Percentiles rank a stretch among this genome's conserved stretches.
Evolutionary conservation across 495 filamentous ascomycete species (phyloP).

Genomic region (Xylaria acuta): DNA sequence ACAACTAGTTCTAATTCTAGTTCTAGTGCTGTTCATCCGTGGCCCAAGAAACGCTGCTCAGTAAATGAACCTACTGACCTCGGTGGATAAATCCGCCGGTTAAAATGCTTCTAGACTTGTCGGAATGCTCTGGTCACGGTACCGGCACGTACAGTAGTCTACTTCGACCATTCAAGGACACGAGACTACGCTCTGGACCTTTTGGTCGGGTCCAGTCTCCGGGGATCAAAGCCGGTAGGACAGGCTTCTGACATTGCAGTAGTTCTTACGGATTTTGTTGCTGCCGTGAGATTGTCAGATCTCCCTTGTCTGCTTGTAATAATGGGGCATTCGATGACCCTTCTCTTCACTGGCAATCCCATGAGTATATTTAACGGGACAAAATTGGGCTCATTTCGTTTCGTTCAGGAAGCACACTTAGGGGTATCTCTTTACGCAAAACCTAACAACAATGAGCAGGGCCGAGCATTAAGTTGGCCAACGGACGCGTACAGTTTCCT

Average conservation of each 20-base stretch:
- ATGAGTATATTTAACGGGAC: background rate
- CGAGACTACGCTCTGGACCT: background rate
- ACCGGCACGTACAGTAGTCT: background rate
- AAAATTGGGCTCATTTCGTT: background rate
- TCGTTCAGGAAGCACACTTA: background rate
- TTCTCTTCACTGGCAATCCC: background rate
- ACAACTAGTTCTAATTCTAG: no score
- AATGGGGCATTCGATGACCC: background rate
- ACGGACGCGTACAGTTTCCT: background rate
- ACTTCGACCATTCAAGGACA: background rate
- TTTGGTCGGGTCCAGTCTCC: conserved; percentile 6
- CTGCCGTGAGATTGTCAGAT: background rate
- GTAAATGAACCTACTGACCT: background rate
- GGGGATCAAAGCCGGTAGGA: conserved; percentile 24
- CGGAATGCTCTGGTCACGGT: conserved; percentile 4
- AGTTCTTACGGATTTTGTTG: conserved; percentile 1
- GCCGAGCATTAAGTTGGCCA: background rate
- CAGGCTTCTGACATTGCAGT: conserved; percentile 9
- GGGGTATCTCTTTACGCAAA: background rate
- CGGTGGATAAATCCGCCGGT: conserved; percentile 12
- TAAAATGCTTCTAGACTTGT: conserved; percentile 9
- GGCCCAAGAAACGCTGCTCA: background rate
- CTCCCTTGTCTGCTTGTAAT: background rate
- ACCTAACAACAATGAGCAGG: background rate
- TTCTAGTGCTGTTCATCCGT: background rate